phyloP scores from a whole-genome alignment of 2,329 filamentous ascomycete species.

The Neocucurbitaria cava region DNA sequence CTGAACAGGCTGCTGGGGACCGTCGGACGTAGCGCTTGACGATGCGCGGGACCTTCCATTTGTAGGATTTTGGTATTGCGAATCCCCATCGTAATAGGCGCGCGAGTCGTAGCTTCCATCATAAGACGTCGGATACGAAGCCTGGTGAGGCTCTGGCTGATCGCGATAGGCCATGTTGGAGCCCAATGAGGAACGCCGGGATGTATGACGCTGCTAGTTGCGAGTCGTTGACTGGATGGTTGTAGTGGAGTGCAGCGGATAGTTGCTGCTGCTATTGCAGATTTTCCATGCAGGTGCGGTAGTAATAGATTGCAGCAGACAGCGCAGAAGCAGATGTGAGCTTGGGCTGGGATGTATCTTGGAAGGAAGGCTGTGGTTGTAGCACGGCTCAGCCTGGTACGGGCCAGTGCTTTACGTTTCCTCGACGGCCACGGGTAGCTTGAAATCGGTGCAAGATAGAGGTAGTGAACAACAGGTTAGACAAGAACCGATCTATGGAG shows the following conservation, averaged over 20 bases:
- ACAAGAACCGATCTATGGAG: conserved; percentile 6
- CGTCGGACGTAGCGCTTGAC: conserved; percentile 42
- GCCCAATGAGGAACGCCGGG: conserved; percentile 14
- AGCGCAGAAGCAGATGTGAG: conserved; percentile 6
- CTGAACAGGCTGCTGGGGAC: conserved; percentile 48
- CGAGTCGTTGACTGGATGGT: conserved; percentile 10
- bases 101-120: conserved; percentile 22
- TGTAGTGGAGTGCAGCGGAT: conserved; percentile 26
- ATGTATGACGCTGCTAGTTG: conserved; percentile 27
- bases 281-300: conserved; percentile 26
- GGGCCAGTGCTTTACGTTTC: conserved; percentile 22
- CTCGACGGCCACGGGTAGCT: conserved; percentile 14
- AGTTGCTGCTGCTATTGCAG: conserved; percentile 27
- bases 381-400: conserved; percentile 23
- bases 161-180: conserved; percentile 26
- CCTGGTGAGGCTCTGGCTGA: conserved; percentile 25
- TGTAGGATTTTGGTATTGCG: conserved; percentile 30
- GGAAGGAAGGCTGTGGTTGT: conserved; percentile 7
- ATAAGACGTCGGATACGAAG: conserved; percentile 23
- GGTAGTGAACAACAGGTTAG: conserved; percentile 10
- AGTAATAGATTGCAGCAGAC: conserved; percentile 11
- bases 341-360: conserved; percentile 10
- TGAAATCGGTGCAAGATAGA: conserved; percentile 7
- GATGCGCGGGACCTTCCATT: conserved; percentile 33
- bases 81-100: conserved; percentile 33